phyloP scores from a whole-genome alignment of 257 asterid genomes.

The Nyctanthes arbortristis region DNA sequence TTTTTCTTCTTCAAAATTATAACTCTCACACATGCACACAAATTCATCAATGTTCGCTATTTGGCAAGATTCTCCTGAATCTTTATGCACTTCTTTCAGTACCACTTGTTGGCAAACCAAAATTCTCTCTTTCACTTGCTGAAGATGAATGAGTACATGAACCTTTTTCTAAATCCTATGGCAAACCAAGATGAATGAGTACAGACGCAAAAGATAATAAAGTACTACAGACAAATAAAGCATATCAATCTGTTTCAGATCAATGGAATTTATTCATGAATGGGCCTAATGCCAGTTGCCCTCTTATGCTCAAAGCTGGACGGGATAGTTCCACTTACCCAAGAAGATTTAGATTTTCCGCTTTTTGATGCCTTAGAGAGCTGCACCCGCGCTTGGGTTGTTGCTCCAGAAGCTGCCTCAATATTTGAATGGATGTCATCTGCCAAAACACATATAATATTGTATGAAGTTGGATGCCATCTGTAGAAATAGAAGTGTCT shows the following conservation, averaged over 20 bases:
- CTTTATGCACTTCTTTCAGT: background rate
- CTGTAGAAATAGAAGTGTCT: background rate
- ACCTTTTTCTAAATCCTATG: too few relatives aligned
- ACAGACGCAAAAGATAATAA: background rate
- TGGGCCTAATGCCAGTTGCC: background rate
- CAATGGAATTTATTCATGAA: background rate
- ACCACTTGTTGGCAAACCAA: background rate
- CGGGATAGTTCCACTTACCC: slow-evolving; percentile 1
- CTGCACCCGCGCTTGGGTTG: slow-evolving; percentile 26
- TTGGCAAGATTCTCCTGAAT: background rate
- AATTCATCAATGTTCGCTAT: background rate
- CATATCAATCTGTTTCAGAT: background rate
- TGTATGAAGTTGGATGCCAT: background rate
- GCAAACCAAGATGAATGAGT: too few relatives aligned
- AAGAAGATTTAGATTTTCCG: slow-evolving; percentile 23
- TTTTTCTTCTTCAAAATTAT: too few relatives aligned
- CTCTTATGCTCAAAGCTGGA: background rate
- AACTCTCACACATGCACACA: too few relatives aligned
- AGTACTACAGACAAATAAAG: background rate
- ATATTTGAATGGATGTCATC: slow-evolving; percentile 27
- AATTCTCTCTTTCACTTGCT: background rate
- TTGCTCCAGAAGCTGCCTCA: slow-evolving; percentile 24
- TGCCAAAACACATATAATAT: slow-evolving; percentile 5
- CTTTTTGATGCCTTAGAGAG: slow-evolving; percentile 24
- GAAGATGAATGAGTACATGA: too few relatives aligned